Conservation (phyloP, 371 early-diverging fungal genomes). For the Batkoa obscura region DNA sequence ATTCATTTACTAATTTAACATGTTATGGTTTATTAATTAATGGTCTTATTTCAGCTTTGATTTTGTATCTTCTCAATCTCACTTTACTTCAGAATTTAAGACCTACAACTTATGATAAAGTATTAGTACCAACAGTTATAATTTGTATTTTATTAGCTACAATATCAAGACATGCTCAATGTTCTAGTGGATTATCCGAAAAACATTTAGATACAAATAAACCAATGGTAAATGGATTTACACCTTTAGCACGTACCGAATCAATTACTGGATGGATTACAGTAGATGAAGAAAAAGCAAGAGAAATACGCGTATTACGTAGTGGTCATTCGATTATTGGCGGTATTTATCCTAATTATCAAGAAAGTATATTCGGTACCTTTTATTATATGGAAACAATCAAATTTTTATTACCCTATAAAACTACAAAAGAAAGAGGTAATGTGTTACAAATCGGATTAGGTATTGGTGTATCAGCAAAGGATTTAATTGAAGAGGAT, state of each 20-base stretch:
- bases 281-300: constrained; percentile 27
- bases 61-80: not conserved
- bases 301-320: constrained; percentile 40
- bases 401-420: no score
- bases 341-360: constrained; percentile 32
- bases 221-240: no score
- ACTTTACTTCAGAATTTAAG: not conserved
- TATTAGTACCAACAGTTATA: not conserved
- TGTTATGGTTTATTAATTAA: not conserved
- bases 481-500: constrained; percentile 27
- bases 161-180: constrained; percentile 12
- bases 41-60: not conserved
- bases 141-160: not conserved
- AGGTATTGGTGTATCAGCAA: constrained; percentile 56
- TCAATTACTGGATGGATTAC: constrained; percentile 52
- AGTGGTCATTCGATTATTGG: constrained; percentile 69
- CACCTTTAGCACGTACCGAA: constrained; percentile 35
- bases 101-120: not conserved
- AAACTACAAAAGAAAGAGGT: not conserved
- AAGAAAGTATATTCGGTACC: constrained; percentile 44
- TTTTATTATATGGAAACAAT: constrained; percentile 54
- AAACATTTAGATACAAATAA: no score
- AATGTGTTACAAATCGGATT: constrained; percentile 22
- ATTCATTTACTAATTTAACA: not conserved
- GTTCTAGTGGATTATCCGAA: not conserved